Evolutionary conservation across 2,329 filamentous ascomycete species (phyloP).

Genomic region (Penicillium fuscoglaucum): DNA sequence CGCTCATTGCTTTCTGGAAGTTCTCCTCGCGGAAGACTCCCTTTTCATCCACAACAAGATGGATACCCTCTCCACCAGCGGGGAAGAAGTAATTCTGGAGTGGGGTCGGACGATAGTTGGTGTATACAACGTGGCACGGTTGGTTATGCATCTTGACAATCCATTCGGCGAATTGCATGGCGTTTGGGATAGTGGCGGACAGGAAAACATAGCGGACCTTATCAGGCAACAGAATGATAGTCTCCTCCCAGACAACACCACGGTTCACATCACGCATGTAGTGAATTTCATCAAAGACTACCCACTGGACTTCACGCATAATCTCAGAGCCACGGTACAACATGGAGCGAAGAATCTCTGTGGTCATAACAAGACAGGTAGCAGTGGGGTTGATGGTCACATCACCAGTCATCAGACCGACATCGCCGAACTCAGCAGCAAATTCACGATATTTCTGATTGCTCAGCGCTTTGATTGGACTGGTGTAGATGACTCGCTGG

Average conservation of each 20-base stretch:
- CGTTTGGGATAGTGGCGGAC: constrained; percentile 96
- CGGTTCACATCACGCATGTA: constrained; percentile 88
- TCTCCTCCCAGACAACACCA: constrained; percentile 99
- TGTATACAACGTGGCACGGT: constrained; percentile 98
- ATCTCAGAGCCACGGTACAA: constrained; percentile 97
- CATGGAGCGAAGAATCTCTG: constrained; percentile 98
- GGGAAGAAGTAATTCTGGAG: constrained; percentile 98
- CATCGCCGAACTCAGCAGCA: constrained; percentile 90
- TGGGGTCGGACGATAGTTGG: constrained; percentile 94
- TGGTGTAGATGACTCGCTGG: constrained; percentile 98
- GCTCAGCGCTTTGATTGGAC: constrained; percentile 96
- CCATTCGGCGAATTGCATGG: constrained; percentile 99
- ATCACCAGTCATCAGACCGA: constrained; percentile 97
- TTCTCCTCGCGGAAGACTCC: constrained; percentile 95
- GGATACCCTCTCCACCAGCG: constrained; percentile 85
- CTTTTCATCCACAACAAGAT: constrained; percentile 94
- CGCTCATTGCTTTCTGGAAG: constrained; percentile 92
- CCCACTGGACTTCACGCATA: constrained; percentile 99
- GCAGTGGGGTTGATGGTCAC: constrained; percentile 99
- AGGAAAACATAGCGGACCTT: constrained; percentile 99
- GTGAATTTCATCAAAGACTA: constrained; percentile 97
- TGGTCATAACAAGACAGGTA: constrained; percentile 98
- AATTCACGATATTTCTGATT: constrained; percentile 99
- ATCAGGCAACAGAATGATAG: constrained; percentile 94
- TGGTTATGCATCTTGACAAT: constrained; percentile 97